A percentile compares a stretch with the other conserved stretches of the same genome.
Evolutionary conservation across 257 asterid species (phyloP).

Genomic region (Scutellaria baicalensis): DNA sequence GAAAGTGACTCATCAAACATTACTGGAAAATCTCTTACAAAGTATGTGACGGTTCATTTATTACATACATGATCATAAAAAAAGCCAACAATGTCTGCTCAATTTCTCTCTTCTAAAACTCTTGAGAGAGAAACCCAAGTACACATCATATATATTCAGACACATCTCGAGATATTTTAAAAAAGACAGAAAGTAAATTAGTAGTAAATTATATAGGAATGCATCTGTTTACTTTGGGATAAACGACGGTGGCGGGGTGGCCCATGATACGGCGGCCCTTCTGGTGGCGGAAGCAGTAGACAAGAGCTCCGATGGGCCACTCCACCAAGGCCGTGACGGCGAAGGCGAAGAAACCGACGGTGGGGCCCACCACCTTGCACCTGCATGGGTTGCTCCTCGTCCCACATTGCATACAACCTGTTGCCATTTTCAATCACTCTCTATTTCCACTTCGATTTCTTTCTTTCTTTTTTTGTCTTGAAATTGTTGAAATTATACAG

Average conservation of each 20-base stretch:
- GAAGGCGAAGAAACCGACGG: slow-evolving; percentile 74
- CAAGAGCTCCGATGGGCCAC: slow-evolving; percentile 87
- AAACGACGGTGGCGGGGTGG: slow-evolving; percentile 70
- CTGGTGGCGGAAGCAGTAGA: slow-evolving; percentile 61
- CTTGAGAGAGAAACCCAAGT: no score
- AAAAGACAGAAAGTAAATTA: not conserved
- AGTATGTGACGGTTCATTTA: no score
- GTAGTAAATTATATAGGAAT: slow-evolving; percentile 42
- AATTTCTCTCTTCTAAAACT: no score
- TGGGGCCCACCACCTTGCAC: slow-evolving; percentile 88
- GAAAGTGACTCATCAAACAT: no score
- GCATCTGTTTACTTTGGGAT: slow-evolving; percentile 36
- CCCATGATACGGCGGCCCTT: slow-evolving; percentile 91
- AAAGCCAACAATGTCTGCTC: no score
- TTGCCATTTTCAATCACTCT: slow-evolving; percentile 5
- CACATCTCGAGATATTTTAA: not conserved
- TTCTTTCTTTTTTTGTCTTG: no score
- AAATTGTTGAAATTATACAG: no score
- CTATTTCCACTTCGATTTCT: no score
- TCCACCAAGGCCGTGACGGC: slow-evolving; percentile 71
- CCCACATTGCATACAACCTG: slow-evolving; percentile 58
- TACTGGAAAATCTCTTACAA: no score
- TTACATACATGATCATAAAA: no score
- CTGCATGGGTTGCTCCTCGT: slow-evolving; percentile 62
- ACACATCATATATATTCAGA: no score